Evolutionary conservation across 1,139 yeast genomes (phyloP).

Genomic region (Saccharomyces hybrid): DNA sequence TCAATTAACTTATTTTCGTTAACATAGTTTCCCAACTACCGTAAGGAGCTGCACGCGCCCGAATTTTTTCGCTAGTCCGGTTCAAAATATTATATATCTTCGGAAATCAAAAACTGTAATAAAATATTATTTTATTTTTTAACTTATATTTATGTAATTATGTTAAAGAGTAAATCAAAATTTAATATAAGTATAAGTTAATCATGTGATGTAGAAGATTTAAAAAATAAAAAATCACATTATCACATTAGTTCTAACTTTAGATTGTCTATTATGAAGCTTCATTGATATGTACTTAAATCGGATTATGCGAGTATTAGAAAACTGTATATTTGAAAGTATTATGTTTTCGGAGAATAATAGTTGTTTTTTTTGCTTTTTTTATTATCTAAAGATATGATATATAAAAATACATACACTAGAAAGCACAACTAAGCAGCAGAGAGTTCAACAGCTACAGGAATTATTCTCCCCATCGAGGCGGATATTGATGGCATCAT

Average conservation of each 20-base stretch:
- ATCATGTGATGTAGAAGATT: not conserved
- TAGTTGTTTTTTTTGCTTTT: not conserved
- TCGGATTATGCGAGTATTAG: not conserved
- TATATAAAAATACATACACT: not conserved
- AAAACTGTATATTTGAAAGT: not conserved
- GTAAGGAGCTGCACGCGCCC: not conserved
- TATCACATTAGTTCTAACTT: not conserved
- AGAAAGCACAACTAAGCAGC: not conserved
- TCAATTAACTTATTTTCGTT: not conserved
- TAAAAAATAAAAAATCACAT: not conserved
- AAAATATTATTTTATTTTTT: no score
- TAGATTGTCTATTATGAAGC: not conserved
- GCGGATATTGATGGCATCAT: slow-evolving; percentile 91
- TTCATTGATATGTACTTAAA: not conserved
- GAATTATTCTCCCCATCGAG: slow-evolving; percentile 72
- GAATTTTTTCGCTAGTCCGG: not conserved
- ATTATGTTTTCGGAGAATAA: not conserved
- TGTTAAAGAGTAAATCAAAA: not conserved
- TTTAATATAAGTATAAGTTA: no score
- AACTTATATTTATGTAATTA: not conserved
- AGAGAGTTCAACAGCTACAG: slow-evolving; percentile 57
- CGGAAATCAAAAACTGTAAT: not conserved
- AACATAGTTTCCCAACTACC: not conserved
- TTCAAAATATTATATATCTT: not conserved
- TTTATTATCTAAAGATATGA: not conserved